Base-by-base conservation (phyloP, 352 stramenopile genomes). In the Globisporangium lucens region DNA sequence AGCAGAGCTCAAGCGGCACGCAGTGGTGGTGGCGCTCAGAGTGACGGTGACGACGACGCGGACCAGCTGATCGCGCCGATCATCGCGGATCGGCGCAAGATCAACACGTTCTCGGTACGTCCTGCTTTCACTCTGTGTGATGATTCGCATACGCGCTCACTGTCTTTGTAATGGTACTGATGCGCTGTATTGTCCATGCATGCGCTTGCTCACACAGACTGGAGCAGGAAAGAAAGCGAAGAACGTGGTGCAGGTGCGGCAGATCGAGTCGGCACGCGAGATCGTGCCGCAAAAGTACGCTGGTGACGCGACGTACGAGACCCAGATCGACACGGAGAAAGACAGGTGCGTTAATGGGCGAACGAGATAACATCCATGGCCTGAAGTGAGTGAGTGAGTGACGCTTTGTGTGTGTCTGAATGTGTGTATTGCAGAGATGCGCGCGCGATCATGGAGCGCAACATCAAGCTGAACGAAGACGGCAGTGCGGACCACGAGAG, bases 251-350 rank as follows among this genome's bases (percentile, higher is more conserved):
- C 74, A 91, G 60, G 76, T 72, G 22, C 76, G 61, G 35, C 72
- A 84, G 30, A 77, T 93, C 69, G 78, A 87, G 67, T 94, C 87
- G 2, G 78, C 81, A 68, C 87, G 87, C 35, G 78, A 94, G 69
- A 79, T 92, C 53, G 85, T 93, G 20, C 87, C 83, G 27, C 82
- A 93, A 62, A 70, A 87, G 52, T 94, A 93, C 72, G 87, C 87
- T 29, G 87, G 87, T 15, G 87, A 92, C 55, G 87, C 87, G 60
- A 94, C 87, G 38, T 93, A 94, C 65, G 87, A 94, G 72, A 84
- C 69, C 15, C 83, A 94, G 72, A 94, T 94, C 53, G 87, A 94
- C 72, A 94, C 87, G 49, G 85, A 82, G 66, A 88, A 78, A 30
- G 87, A 94, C 70, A 73, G 83, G 84, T 68, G 38, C 20, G 63